Evolutionary conservation across 257 asterid species (phyloP).

Genomic region (Solanum peruvianum): DNA sequence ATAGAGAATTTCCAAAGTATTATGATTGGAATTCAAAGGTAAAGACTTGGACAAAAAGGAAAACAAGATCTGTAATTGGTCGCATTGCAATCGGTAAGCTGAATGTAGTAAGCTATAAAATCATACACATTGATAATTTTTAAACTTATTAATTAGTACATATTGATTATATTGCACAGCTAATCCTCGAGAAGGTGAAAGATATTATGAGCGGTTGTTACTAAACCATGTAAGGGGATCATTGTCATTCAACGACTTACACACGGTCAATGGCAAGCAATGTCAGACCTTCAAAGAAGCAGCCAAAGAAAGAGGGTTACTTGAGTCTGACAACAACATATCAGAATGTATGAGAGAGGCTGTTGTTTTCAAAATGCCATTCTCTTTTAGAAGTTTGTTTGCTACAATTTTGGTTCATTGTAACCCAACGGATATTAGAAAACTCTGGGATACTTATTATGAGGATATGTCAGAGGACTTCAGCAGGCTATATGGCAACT

Average conservation of each 20-base stretch:
- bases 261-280: background rate
- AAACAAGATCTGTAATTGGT: background rate
- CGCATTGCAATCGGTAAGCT: too few relatives aligned
- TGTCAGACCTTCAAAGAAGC: background rate
- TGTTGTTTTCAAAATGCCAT: too few relatives aligned
- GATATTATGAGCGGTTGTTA: background rate
- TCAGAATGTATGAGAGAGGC: too few relatives aligned
- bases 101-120: background rate
- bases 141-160: too few relatives aligned
- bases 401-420: too few relatives aligned
- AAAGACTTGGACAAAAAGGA: background rate
- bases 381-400: too few relatives aligned
- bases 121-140: background rate
- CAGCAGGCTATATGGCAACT: too few relatives aligned
- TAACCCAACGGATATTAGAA: too few relatives aligned
- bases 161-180: too few relatives aligned
- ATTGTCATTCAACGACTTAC: background rate
- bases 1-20: background rate
- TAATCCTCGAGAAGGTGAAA: background rate
- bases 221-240: background rate
- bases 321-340: too few relatives aligned
- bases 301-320: background rate
- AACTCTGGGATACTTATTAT: too few relatives aligned
- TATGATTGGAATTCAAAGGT: background rate
- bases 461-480: too few relatives aligned